Evolutionary conservation across 2,329 filamentous ascomycete genomes (phyloP).

Genomic region (Trichoderma atroviride): DNA sequence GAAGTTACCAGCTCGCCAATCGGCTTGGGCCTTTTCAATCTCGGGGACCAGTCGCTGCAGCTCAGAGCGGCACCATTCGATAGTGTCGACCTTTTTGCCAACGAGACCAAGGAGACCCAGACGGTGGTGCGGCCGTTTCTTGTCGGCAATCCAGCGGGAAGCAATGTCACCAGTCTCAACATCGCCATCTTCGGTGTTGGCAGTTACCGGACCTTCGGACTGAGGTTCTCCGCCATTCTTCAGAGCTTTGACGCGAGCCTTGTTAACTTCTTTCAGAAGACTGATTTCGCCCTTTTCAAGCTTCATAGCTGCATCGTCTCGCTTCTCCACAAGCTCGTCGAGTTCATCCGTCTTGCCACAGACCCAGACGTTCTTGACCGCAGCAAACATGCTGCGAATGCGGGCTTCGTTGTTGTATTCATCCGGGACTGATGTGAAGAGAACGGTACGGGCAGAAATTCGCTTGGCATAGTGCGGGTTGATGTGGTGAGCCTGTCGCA

Average conservation of each 20-base stretch:
- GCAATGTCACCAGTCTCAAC: constrained; percentile 65
- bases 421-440: constrained; percentile 85
- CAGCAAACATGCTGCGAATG: constrained; percentile 75
- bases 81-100: constrained; percentile 76
- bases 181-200: constrained; percentile 47
- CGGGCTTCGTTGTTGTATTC: constrained; percentile 74
- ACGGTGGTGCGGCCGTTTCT: constrained; percentile 71
- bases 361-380: constrained; percentile 84
- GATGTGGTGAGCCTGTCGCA: constrained; percentile 91
- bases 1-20: constrained; percentile 66
- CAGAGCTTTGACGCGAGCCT: constrained; percentile 40
- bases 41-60: constrained; percentile 61
- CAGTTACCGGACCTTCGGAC: constrained; percentile 38
- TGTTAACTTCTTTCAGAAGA: constrained; percentile 66
- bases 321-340: constrained; percentile 75
- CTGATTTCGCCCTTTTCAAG: constrained; percentile 83
- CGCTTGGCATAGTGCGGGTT: constrained; percentile 80
- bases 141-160: constrained; percentile 66
- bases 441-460: constrained; percentile 85
- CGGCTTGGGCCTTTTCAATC: constrained; percentile 64
- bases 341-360: constrained; percentile 72
- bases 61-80: constrained; percentile 74
- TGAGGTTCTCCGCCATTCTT: constrained; percentile 38
- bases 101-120: constrained; percentile 64
- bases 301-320: constrained; percentile 73